Base-by-base conservation (phyloP, 2,329 filamentous ascomycete genomes). In the Helminthosporium solani region DNA sequence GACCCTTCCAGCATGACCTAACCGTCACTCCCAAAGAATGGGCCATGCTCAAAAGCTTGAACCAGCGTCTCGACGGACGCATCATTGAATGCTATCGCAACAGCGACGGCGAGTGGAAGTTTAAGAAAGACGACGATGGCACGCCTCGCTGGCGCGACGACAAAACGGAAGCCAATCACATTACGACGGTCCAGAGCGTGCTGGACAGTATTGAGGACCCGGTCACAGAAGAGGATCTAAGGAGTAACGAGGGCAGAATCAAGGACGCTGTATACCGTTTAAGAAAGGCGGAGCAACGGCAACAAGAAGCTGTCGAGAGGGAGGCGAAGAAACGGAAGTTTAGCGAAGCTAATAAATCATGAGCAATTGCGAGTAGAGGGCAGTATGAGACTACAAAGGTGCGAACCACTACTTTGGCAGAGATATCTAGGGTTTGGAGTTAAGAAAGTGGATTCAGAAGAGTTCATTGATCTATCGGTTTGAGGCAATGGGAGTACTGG, bases 11-110 rank as follows among this genome's bases (percentile, higher is more conserved):
- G 12, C 76, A 80, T 28, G 49, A 55, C 30, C 80, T 96, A 59
- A 75, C 83, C 64, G 74, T 97, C 36, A 84, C 85, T 1, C 79
- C 85, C 9, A 73, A 80, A 1, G 91, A 97, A 68, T 97, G 94
- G 92, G 87, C 92, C 57, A 76, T 75, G 1, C 75, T 97, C 54
- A 96, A 96, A 71, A 69, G 73, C 2, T 73, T 91, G 42, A 75
- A 80, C 27, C 81, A 91, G 57, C 87, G 88, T 14, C 76, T 97
- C n/a, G 83, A 95, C 63, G 87, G 92, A 52, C 80, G 88, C 41
- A 87, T 99, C 49, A 86, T 97, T 44, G 94, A 99, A 73, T 96
- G 90, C 67, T 90, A 84, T 63, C 83, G 90, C 71, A 90, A 96
- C 63, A 76, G 82, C 1, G 70, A 84, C 46, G 81, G 81, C 15